These are phyloP conservation scores for Monsonia emarginata DNA, from an alignment of 441 rosid species.

Conservation along the genomic window DNA sequence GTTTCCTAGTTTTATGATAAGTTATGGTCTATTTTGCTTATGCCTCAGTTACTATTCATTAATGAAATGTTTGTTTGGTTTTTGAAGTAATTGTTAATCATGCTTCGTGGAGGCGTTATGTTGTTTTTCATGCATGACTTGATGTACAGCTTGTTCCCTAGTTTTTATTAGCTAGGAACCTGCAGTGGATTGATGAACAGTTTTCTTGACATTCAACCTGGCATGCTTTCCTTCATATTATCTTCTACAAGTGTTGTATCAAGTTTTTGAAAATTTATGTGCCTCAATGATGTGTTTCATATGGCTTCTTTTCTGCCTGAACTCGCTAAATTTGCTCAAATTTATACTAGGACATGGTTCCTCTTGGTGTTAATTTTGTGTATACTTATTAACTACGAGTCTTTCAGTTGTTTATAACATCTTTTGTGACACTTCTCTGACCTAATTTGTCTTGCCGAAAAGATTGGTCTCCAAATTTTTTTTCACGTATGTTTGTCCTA, in stretches of 20 bases:
- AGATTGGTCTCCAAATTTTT: neutral
- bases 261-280: neutral
- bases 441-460: neutral
- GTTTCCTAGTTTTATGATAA: neutral
- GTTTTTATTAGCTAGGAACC: too few species aligned
- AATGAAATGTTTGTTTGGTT: neutral
- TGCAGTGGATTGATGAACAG: too few species aligned
- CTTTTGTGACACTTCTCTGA: neutral
- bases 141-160: too few species aligned
- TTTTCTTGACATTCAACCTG: too few species aligned
- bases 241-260: neutral
- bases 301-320: neutral
- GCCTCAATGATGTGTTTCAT: neutral
- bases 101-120: too few species aligned
- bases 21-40: neutral
- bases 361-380: neutral
- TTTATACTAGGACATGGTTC: neutral
- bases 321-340: neutral
- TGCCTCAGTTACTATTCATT: neutral
- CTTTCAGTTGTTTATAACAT: neutral
- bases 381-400: neutral
- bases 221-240: neutral
- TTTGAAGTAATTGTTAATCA: too few species aligned
- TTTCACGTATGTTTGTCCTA: slow-evolving; percentile 8
- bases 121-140: too few species aligned